These are phyloP conservation scores for Trametes punicea DNA, from an alignment of 768 basidiomycete genomes.

Conservation along the genomic window DNA sequence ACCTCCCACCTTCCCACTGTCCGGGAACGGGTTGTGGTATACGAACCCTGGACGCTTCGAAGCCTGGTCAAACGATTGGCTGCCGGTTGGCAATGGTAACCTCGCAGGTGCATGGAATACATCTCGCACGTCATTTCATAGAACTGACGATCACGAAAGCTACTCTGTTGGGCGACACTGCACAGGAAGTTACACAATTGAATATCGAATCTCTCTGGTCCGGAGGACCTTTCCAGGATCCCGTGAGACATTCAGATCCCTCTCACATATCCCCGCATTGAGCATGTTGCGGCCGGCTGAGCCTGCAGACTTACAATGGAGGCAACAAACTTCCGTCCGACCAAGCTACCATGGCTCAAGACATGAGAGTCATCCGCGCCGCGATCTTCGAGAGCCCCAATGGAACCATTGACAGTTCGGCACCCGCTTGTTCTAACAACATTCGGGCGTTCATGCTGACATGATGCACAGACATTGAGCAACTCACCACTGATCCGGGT, in stretches of 20 bases:
- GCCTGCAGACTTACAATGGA: constrained; percentile 58
- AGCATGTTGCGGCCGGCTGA: neutral
- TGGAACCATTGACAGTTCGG: constrained; percentile 56
- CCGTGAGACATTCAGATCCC: constrained; percentile 35
- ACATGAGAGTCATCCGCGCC: constrained; percentile 52
- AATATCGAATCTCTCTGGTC: constrained; percentile 79
- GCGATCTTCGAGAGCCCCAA: constrained; percentile 55
- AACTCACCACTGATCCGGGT: constrained; percentile 51
- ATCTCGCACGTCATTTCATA: neutral
- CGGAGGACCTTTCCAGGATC: constrained; percentile 67
- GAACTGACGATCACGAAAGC: constrained; percentile 36
- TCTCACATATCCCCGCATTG: neutral
- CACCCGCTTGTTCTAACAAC: neutral
- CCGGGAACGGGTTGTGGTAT: constrained; percentile 80
- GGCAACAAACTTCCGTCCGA: constrained; percentile 57
- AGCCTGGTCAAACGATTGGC: constrained; percentile 56
- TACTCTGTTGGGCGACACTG: constrained; percentile 61
- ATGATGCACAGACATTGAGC: constrained; percentile 43
- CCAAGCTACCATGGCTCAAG: constrained; percentile 39
- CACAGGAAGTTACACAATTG: constrained; percentile 58
- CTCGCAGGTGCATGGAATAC: constrained; percentile 47
- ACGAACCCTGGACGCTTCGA: constrained; percentile 39
- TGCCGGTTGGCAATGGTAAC: constrained; percentile 75
- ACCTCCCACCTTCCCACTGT: constrained; percentile 54
- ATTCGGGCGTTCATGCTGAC: neutral